Evolutionary conservation across 345 rosid species (phyloP).

Genomic region (Sisymbrium altissimum): DNA sequence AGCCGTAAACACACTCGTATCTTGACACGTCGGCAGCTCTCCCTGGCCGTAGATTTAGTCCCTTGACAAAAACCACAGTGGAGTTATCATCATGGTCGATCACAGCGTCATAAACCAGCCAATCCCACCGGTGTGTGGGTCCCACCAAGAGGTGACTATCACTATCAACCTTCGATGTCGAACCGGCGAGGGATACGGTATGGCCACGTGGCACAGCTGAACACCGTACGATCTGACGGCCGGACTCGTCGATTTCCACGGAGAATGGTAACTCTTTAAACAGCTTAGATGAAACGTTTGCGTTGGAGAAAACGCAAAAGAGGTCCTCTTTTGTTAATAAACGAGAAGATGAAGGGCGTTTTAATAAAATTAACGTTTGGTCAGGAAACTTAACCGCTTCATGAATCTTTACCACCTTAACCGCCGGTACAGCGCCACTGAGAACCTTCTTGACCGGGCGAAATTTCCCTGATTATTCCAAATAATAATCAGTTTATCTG

Average conservation of each 20-base stretch:
- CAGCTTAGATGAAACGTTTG: conserved; percentile 33
- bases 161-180: conserved; percentile 12
- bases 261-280: conserved; percentile 35
- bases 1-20: conserved; percentile 79
- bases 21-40: conserved; percentile 46
- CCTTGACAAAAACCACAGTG: conserved; percentile 68
- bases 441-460: conserved; percentile 40
- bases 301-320: conserved; percentile 47
- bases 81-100: conserved; percentile 59
- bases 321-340: conserved; percentile 53
- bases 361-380: conserved; percentile 57
- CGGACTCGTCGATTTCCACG: conserved; percentile 35
- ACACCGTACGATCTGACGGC: conserved; percentile 60
- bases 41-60: conserved; percentile 67
- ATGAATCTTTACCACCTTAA: conserved; percentile 30
- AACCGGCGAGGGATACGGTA: conserved; percentile 29
- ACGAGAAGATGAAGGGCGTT: conserved; percentile 41
- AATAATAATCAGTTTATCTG: not conserved
- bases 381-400: conserved; percentile 65
- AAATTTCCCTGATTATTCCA: conserved; percentile 34
- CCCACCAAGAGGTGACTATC: conserved; percentile 27
- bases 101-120: conserved; percentile 62
- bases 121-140: conserved; percentile 52
- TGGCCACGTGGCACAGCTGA: conserved; percentile 41
- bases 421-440: conserved; percentile 26